Conservation (phyloP, 169 alveolate species). For the Eimeria praecox region DNA sequence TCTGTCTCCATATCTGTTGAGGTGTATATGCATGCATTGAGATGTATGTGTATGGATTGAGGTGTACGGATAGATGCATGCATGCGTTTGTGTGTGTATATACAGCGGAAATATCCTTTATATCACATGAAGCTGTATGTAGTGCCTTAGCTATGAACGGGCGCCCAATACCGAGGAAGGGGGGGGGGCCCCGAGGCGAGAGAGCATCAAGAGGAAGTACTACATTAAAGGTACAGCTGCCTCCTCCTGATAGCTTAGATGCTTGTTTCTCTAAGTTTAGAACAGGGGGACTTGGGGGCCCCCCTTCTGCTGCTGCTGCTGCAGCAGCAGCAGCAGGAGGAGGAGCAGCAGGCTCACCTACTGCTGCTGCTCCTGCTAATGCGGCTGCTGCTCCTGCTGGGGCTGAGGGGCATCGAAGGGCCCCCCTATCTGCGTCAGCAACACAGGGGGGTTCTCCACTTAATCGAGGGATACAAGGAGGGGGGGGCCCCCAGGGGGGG, state of each 20-base stretch:
- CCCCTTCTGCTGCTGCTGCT: too few species aligned
- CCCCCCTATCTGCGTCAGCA: neutral
- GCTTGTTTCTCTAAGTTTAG: slow-evolving; percentile 46
- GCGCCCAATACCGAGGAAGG: slow-evolving; percentile 17
- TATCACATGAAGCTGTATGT: slow-evolving; percentile 48
- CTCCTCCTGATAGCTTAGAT: slow-evolving; percentile 28
- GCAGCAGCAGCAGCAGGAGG: too few species aligned
- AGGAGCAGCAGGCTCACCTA: neutral
- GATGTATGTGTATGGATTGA: too few species aligned
- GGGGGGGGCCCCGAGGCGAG: slow-evolving; percentile 50
- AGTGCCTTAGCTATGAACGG: slow-evolving; percentile 42
- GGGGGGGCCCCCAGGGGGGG: slow-evolving; percentile 55
- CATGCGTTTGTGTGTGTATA: neutral
- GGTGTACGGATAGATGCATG: too few species aligned
- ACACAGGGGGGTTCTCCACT: slow-evolving; percentile 21
- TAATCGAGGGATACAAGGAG: neutral
- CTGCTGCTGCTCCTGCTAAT: neutral
- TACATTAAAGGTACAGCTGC: slow-evolving; percentile 18
- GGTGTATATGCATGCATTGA: neutral
- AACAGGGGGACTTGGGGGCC: slow-evolving; percentile 38
- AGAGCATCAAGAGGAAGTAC: neutral
- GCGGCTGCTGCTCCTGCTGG: neutral
- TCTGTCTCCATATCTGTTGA: too few species aligned
- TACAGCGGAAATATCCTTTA: slow-evolving; percentile 12
- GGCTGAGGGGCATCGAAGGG: neutral